These are phyloP conservation scores for Aspergillus taichungensis DNA, from an alignment of 495 filamentous ascomycete genomes.

Conservation along the genomic window DNA sequence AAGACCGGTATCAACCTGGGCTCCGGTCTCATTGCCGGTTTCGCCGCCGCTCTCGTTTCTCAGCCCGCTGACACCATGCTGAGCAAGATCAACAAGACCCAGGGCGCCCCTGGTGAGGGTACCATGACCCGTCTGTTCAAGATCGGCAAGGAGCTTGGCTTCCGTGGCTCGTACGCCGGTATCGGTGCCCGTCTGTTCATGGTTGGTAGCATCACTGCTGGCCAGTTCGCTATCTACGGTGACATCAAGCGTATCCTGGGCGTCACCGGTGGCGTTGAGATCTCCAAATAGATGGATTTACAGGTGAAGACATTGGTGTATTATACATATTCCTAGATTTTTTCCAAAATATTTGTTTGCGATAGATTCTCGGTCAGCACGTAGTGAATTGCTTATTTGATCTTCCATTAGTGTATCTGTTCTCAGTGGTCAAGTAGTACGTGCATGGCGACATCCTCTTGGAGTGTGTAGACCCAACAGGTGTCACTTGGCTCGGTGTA, in stretches of 20 bases:
- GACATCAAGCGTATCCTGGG: conserved; percentile 47
- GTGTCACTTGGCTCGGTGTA: too few relatives aligned
- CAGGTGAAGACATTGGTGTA: too few relatives aligned
- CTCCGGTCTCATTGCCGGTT: conserved; percentile 92
- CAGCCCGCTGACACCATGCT: conserved; percentile 99
- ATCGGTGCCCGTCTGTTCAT: conserved; percentile 87
- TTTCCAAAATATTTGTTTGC: too few relatives aligned
- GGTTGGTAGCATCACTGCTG: conserved; percentile 71
- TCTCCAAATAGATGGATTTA: conserved; percentile 39
- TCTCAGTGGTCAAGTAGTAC: too few relatives aligned
- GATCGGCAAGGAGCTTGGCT: conserved; percentile 89
- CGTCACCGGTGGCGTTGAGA: conserved; percentile 73
- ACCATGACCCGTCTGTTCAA: conserved; percentile 87
- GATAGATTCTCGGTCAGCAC: too few relatives aligned
- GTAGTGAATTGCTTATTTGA: too few relatives aligned
- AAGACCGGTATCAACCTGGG: conserved; percentile 93
- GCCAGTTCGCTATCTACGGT: conserved; percentile 97
- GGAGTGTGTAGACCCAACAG: too few relatives aligned
- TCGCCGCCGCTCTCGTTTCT: conserved; percentile 91
- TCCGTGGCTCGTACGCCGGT: conserved; percentile 81
- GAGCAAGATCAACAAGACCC: conserved; percentile 99
- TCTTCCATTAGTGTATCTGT: too few relatives aligned
- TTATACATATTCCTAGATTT: too few relatives aligned
- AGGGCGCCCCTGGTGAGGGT: conserved; percentile 89
- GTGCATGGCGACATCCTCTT: too few relatives aligned